Conservation (phyloP, 176 grass and related monocot genomes). For the Lolium multiflorum region DNA sequence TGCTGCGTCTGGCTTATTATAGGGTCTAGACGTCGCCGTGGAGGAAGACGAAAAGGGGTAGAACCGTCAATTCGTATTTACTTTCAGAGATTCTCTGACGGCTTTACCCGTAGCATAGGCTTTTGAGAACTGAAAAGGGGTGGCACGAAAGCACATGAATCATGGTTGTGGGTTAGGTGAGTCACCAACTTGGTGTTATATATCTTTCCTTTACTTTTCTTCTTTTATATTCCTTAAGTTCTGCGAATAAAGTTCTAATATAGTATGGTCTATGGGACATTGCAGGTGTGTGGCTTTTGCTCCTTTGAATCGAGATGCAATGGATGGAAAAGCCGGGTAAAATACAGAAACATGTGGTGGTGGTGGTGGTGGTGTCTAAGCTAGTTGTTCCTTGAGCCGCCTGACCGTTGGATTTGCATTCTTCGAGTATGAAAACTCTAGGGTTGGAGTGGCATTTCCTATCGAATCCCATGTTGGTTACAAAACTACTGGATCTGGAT, state of each 20-base stretch:
- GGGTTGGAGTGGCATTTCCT: too few species aligned
- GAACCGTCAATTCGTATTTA: background rate
- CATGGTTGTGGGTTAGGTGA: background rate
- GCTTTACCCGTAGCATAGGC: background rate
- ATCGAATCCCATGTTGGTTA: too few species aligned
- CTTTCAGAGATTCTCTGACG: background rate
- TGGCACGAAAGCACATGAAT: background rate
- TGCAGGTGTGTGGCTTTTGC: background rate
- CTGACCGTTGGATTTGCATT: too few species aligned
- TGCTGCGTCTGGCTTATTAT: background rate
- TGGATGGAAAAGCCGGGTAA: fast-evolving
- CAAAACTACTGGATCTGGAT: too few species aligned
- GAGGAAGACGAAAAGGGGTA: background rate
- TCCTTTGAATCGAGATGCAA: background rate
- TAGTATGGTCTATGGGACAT: background rate
- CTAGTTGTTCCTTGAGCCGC: too few species aligned
- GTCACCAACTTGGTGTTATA: background rate
- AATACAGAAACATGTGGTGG: background rate
- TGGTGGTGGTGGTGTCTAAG: too few species aligned
- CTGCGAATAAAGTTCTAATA: background rate
- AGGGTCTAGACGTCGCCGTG: constrained; percentile 14
- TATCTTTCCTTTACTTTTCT: background rate
- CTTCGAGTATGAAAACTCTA: too few species aligned
- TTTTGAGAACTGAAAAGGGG: background rate
- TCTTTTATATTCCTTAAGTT: background rate